These are phyloP conservation scores for Huntiella abstrusa DNA, from an alignment of 2,329 filamentous ascomycete genomes.

Conservation along the genomic window DNA sequence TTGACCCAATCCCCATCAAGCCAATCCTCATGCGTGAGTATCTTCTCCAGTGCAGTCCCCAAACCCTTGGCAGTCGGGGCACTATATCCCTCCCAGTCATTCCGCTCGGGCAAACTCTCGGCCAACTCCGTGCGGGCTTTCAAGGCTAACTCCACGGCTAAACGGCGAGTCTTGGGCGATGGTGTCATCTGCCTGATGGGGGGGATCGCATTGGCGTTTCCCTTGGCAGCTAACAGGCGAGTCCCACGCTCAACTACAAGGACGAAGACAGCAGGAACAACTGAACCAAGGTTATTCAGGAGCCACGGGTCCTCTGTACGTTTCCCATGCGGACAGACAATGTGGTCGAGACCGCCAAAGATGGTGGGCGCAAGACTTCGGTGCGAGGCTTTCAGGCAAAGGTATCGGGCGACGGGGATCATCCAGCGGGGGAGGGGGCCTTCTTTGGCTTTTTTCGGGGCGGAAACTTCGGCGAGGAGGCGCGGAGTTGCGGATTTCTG, in stretches of 20 bases:
- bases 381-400: constrained; percentile 41
- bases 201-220: constrained; percentile 25
- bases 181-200: constrained; percentile 16
- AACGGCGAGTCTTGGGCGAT: constrained; percentile 19
- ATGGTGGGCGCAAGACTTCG: constrained; percentile 50
- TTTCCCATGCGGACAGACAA: constrained; percentile 25
- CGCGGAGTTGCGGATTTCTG: constrained; percentile 27
- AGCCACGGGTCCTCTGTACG: constrained; percentile 30
- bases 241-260: constrained; percentile 27
- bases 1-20: constrained; percentile 44
- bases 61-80: constrained; percentile 29
- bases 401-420: constrained; percentile 44
- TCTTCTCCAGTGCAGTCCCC: constrained; percentile 28
- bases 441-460: constrained; percentile 11
- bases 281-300: constrained; percentile 27
- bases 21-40: constrained; percentile 25
- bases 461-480: constrained; percentile 22
- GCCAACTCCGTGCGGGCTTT: constrained; percentile 24
- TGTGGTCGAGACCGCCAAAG: constrained; percentile 50
- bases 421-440: constrained; percentile 43
- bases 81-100: constrained; percentile 34
- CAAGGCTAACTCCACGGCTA: constrained; percentile 25
- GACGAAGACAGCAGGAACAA: constrained; percentile 41
- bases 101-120: constrained; percentile 24
- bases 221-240: constrained; percentile 21